Percentiles rank a stretch among this genome's conserved stretches.
phyloP scores from a whole-genome alignment of 306 rosid species.

The Rosa multiflora region DNA sequence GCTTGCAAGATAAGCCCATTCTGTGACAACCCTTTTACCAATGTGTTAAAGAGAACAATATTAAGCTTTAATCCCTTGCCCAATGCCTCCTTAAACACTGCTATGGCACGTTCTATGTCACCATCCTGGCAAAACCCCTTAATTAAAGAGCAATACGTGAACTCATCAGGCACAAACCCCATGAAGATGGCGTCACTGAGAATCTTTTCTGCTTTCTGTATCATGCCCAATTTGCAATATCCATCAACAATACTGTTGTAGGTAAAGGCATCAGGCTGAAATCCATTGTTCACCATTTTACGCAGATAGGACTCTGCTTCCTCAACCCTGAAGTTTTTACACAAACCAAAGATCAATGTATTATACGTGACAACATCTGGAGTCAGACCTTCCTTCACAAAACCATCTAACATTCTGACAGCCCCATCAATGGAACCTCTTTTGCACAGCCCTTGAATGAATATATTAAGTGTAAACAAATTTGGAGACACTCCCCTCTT shows the following conservation, averaged over 20 bases:
- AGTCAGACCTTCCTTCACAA: slow-evolving; percentile 50
- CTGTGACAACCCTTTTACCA: slow-evolving; percentile 75
- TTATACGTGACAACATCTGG: slow-evolving; percentile 88
- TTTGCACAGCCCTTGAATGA: slow-evolving; percentile 73
- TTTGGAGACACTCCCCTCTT: slow-evolving; percentile 78
- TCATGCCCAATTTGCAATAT: slow-evolving; percentile 74
- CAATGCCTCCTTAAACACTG: slow-evolving; percentile 58
- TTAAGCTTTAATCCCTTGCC: slow-evolving; percentile 67
- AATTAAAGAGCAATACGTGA: slow-evolving; percentile 76
- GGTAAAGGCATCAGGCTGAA: slow-evolving; percentile 74
- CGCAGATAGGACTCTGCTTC: slow-evolving; percentile 68
- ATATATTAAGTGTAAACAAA: slow-evolving; percentile 78
- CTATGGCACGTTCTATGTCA: slow-evolving; percentile 65
- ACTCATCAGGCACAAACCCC: slow-evolving; percentile 84
- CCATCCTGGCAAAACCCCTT: slow-evolving; percentile 68
- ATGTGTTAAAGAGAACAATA: slow-evolving; percentile 67
- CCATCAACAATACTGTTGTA: slow-evolving; percentile 78
- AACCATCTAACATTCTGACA: slow-evolving; percentile 44
- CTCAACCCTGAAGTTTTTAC: slow-evolving; percentile 57
- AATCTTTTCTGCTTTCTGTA: slow-evolving; percentile 64
- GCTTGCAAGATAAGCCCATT: slow-evolving; percentile 81
- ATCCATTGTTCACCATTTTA: slow-evolving; percentile 79
- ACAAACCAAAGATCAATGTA: slow-evolving; percentile 69
- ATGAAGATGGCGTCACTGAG: slow-evolving; percentile 72
- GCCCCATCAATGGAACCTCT: slow-evolving; percentile 56